phyloP scores from a whole-genome alignment of 257 asterid species.

The Rhazya stricta region DNA sequence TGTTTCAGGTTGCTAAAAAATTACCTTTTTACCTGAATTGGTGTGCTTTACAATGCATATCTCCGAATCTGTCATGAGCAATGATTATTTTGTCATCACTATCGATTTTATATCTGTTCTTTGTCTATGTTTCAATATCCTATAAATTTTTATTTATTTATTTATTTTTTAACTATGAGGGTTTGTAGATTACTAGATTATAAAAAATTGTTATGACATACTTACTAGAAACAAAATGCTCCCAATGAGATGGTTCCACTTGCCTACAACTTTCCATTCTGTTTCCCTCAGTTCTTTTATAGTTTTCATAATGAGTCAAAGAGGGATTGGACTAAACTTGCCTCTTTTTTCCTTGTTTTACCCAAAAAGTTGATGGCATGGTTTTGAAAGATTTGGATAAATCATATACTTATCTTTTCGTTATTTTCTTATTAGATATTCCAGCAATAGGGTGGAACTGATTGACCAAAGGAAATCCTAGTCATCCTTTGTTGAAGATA shows the following conservation, averaged over 20 bases:
- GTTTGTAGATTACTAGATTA: not conserved
- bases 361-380: not conserved
- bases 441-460: not conserved
- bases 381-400: slow-evolving; percentile 7
- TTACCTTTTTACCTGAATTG: not conserved
- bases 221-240: not conserved
- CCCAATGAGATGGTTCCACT: not conserved
- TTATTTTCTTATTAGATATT: not conserved
- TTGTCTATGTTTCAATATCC: not conserved
- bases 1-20: not conserved
- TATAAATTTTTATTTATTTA: too few species aligned
- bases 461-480: too few species aligned
- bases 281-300: not conserved
- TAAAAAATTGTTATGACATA: not conserved
- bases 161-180: not conserved
- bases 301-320: not conserved
- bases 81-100: not conserved
- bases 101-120: not conserved
- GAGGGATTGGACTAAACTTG: not conserved
- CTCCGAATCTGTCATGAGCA: not conserved
- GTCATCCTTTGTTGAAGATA: not conserved
- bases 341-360: not conserved
- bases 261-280: not conserved
- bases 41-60: not conserved
- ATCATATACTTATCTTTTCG: not conserved